These are phyloP conservation scores for Vigna mungo DNA, from an alignment of 306 rosid genomes.

Conservation along the genomic window DNA sequence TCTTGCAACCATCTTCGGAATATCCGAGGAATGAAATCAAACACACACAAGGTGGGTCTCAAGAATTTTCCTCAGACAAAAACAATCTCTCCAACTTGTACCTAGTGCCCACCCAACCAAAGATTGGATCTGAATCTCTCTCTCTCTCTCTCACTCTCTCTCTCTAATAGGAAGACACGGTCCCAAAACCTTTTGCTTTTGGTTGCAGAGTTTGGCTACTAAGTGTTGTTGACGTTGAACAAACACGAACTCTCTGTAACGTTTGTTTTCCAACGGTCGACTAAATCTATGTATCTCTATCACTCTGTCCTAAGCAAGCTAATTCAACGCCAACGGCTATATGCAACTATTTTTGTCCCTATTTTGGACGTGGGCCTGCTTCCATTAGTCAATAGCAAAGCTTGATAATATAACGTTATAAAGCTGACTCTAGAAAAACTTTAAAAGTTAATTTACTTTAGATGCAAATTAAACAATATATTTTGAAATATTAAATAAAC, in stretches of 20 bases:
- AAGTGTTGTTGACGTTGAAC: slow-evolving; percentile 64
- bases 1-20: slow-evolving; percentile 84
- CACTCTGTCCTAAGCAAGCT: slow-evolving; percentile 31
- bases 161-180: slow-evolving; percentile 17
- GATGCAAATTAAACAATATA: not conserved
- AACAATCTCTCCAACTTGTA: slow-evolving; percentile 44
- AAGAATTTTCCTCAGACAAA: slow-evolving; percentile 1
- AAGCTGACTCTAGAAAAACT: not conserved
- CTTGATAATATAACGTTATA: not conserved
- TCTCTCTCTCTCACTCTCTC: slow-evolving; percentile 39
- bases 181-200: slow-evolving; percentile 41
- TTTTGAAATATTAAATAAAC: not conserved
- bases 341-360: slow-evolving; percentile 3
- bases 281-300: slow-evolving; percentile 41
- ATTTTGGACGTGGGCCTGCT: not conserved
- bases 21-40: slow-evolving; percentile 31
- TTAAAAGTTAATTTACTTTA: slow-evolving; percentile 17
- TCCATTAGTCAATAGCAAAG: not conserved
- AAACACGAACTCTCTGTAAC: slow-evolving; percentile 45
- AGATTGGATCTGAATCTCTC: slow-evolving; percentile 47
- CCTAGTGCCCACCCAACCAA: slow-evolving; percentile 39
- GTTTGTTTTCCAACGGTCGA: slow-evolving; percentile 86
- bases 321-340: slow-evolving; percentile 70
- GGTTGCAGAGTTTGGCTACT: slow-evolving; percentile 51
- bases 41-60: slow-evolving; percentile 54